Percentiles rank a stretch among this genome's conserved stretches.
These are phyloP conservation scores for Stagonosporopsis vannaccii DNA, from an alignment of 2,329 filamentous ascomycete species.

Conservation along the genomic window DNA sequence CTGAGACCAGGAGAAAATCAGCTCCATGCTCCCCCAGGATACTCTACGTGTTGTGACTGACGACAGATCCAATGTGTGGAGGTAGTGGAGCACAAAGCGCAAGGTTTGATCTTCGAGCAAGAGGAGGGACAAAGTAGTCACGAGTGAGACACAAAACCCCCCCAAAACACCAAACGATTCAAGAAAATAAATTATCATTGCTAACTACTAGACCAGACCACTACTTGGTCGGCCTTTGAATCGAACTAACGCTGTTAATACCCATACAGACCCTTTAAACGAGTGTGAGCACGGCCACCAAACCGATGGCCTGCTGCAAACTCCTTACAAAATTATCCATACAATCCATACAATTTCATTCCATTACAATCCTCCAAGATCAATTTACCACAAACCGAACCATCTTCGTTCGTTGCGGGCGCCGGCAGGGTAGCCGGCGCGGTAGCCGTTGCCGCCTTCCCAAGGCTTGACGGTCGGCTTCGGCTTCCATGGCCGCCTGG, in stretches of 20 bases:
- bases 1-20: neutral
- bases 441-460: constrained; percentile 9
- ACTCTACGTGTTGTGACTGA: neutral
- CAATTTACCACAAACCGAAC: constrained; percentile 11
- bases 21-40: neutral
- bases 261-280: constrained; percentile 7
- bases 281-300: constrained; percentile 6
- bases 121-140: neutral
- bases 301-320: neutral
- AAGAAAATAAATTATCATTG: neutral
- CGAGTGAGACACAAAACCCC: neutral
- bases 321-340: neutral
- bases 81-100: neutral
- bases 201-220: neutral
- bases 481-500: constrained; percentile 10
- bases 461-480: constrained; percentile 2
- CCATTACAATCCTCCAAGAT: neutral
- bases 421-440: neutral
- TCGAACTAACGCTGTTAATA: constrained; percentile 1
- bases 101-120: neutral
- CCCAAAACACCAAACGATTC: neutral
- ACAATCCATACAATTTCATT: constrained; percentile 2
- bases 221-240: neutral
- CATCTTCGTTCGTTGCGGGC: constrained; percentile 5
- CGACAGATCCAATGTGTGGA: neutral